Evolutionary conservation across 805 yeast genomes (phyloP), one percentile per base, ranked within the genome.

Genomic region (Sungouiozyma ichnusensis): DNA sequence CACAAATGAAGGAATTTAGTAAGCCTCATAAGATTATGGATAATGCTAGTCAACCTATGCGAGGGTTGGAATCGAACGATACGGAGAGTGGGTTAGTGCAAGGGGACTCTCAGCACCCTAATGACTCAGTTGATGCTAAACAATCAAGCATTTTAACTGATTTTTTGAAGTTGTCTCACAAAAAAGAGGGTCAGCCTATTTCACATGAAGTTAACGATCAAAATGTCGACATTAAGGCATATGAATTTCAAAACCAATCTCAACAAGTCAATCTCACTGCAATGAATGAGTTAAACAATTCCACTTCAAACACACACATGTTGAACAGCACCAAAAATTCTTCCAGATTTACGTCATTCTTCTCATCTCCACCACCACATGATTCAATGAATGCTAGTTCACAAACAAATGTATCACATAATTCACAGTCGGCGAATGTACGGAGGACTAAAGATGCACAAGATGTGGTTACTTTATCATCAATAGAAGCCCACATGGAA

Each of bases 271-370:
- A 24, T 24, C 11, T 24, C 29, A 24, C 11, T 24, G 6, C 29
- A 11, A 24, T 13, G 1, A 20, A 37, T 19, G 37, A 36, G 11
- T 7, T 24, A 18, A 37, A 17, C 16, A 29, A 18, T 14, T 4
- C 4, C 15, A 18, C 35, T 7, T 14, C 35, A 29, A 20, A 29
- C 16, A 20, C 35, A 20, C 18, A 20, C n/a, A 18, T 14, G 31
- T 13, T 13, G 34, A 15, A 11, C 17, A 24, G 13, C n/a, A n/a
- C n/a, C 36, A 31, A 32, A 31, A 38, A 16, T 27, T 53, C 59
- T 14, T 63, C 67, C 16, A 57, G 66, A 44, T 63, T 63, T 43
- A 58, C 65, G 2, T 62, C 66, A 7, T 63, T 63, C 41, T 63
- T 63, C 46, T 48, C 50, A n/a, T 40, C 52, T 7, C 47, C 54